Percentiles rank a stretch among this genome's conserved stretches.
phyloP scores from a whole-genome alignment of 176 grass and related monocot genomes.

The Zoysia japonica region DNA sequence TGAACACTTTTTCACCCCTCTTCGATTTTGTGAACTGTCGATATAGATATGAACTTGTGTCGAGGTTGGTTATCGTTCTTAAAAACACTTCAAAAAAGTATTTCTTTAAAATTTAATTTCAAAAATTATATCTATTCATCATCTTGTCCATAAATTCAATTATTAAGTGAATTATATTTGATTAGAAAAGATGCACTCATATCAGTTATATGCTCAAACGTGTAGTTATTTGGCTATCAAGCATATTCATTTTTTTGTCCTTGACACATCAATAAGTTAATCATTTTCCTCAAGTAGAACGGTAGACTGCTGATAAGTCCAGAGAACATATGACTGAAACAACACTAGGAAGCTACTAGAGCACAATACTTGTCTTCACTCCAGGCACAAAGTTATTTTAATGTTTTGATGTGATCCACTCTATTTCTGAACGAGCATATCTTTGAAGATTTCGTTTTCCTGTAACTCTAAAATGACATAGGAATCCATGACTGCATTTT shows the following conservation, averaged over 20 bases:
- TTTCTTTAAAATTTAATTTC: background rate
- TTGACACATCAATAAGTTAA: background rate
- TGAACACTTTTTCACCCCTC: no score
- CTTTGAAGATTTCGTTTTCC: background rate
- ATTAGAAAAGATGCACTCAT: background rate
- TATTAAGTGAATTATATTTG: background rate
- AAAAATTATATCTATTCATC: background rate
- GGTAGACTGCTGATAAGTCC: slow-evolving; percentile 8
- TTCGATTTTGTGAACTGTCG: no score
- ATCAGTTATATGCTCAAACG: background rate
- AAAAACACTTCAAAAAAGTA: no score
- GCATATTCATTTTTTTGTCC: background rate
- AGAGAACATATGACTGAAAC: slow-evolving; percentile 30
- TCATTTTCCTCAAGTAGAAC: slow-evolving; percentile 24
- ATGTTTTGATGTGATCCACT: background rate
- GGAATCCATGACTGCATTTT: background rate
- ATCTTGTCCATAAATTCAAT: background rate
- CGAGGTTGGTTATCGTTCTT: background rate
- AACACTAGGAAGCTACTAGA: slow-evolving; percentile 11
- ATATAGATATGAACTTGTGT: slow-evolving; percentile 28
- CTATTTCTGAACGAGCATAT: background rate
- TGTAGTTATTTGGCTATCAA: background rate
- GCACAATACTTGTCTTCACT: slow-evolving; percentile 19
- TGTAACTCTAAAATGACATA: background rate
- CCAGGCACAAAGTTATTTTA: background rate